Evolutionary conservation across 2,329 filamentous ascomycete species (phyloP), one percentile per base, ranked within the genome.

Genomic region (Phaeosphaeriaceae sp.): DNA sequence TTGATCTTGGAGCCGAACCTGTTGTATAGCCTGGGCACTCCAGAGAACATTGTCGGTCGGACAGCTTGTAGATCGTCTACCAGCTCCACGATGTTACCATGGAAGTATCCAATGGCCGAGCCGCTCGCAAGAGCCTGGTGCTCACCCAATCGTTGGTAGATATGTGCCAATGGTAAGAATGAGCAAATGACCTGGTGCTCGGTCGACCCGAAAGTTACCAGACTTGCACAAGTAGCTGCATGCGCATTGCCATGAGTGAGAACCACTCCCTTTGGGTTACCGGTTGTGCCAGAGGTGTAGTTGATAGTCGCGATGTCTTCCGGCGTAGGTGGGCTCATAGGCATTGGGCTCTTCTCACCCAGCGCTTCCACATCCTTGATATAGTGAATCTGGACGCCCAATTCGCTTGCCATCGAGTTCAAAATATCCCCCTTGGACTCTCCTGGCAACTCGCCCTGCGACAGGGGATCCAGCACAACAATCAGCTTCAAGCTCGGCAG

Each of bases 151-250:
- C 95, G 90, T 64, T 93, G 91, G 77, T 92, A 97, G 70, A 99
- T 98, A 76, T 99, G 95, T 10, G 95, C 95, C 41, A 97, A 82
- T 0, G 95, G 95, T 51, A 99, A 85, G 79, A 98, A 99, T 0
- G 94, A 98, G 57, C 92, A 86, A 66, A 89, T 83, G 2, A 89
- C 80, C 66, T 95, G 91, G 55, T 86, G 82, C 13, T 82, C 80
- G 13, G 80, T 81, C 56, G 82, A 80, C n/a, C 75, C 73, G 44
- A 80, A 72, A 17, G 86, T 82, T 40, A 86, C 78, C 57, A 91
- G 83, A 50, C 85, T 86, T 19, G 84, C 81, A 13, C 88, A 83
- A 45, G 90, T 84, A 41, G 88, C 92, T 13, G 93, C 87, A 7
- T 97, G 86, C 11, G 92, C 91, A 74, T 91, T 93, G 56, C 82